Evolutionary conservation across 495 filamentous ascomycete species (phyloP).

Genomic region (Xylaria cubensis): DNA sequence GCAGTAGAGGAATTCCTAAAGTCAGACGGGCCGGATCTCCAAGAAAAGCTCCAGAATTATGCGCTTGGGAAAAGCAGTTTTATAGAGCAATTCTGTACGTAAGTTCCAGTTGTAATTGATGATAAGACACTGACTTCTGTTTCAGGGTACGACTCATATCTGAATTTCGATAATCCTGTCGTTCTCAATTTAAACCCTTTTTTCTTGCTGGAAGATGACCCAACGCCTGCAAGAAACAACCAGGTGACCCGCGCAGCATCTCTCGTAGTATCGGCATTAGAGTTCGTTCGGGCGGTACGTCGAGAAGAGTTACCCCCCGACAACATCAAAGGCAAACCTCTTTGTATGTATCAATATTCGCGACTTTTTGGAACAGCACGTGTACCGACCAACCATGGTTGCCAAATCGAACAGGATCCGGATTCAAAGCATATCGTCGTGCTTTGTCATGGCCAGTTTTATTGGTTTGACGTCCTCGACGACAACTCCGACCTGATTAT

Average conservation of each 20-base stretch:
- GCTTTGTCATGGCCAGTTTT: slow-evolving; percentile 94
- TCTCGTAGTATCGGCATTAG: slow-evolving; percentile 84
- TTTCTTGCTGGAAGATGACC: slow-evolving; percentile 96
- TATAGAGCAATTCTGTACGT: slow-evolving; percentile 98
- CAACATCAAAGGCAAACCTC: slow-evolving; percentile 76
- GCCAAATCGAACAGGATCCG: slow-evolving; percentile 93
- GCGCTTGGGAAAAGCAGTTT: slow-evolving; percentile 93
- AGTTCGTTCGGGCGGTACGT: slow-evolving; percentile 91
- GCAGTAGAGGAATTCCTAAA: slow-evolving; percentile 87
- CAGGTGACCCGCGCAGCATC: slow-evolving; percentile 96
- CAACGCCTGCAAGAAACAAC: slow-evolving; percentile 92
- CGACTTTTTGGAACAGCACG: slow-evolving; percentile 94
- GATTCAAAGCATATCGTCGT: slow-evolving; percentile 91
- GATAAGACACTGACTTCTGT: slow-evolving; percentile 18
- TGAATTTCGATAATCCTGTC: slow-evolving; percentile 97
- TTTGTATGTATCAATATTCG: slow-evolving; percentile 99
- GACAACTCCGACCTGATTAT: slow-evolving; percentile 95
- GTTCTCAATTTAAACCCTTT: slow-evolving; percentile 98
- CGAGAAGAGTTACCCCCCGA: slow-evolving; percentile 94
- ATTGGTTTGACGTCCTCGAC: slow-evolving; percentile 98
- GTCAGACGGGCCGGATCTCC: slow-evolving; percentile 81
- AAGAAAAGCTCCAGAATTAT: slow-evolving; percentile 91
- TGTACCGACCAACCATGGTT: slow-evolving; percentile 93
- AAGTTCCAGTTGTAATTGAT: not conserved
- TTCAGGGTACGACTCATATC: slow-evolving; percentile 96